Percentiles rank a stretch among this genome's conserved stretches.
These are phyloP conservation scores for Jackrogersella multiformis DNA, from an alignment of 495 filamentous ascomycete genomes.

Conservation along the genomic window DNA sequence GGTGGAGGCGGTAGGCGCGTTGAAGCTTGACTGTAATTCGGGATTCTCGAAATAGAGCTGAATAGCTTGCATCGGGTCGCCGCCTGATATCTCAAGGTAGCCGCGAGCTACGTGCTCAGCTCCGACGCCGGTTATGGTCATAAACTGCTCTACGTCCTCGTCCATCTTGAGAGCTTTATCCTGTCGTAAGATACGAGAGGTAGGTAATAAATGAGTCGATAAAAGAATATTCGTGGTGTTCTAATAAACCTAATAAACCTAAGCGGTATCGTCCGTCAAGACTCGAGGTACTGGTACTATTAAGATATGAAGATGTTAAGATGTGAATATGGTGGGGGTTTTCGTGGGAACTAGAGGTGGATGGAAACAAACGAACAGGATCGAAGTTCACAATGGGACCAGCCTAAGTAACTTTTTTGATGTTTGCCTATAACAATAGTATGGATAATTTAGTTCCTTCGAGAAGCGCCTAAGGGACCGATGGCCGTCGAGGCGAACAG, in stretches of 20 bases:
- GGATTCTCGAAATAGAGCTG: slow-evolving; percentile 88
- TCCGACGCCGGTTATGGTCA: slow-evolving; percentile 70
- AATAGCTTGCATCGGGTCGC: slow-evolving; percentile 83
- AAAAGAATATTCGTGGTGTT: neutral
- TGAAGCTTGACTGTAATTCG: slow-evolving; percentile 64
- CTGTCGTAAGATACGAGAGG: neutral
- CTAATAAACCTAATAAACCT: neutral
- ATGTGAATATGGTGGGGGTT: too few species aligned
- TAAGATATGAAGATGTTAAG: neutral
- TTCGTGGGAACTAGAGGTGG: neutral
- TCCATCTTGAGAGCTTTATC: slow-evolving; percentile 67
- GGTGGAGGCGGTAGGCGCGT: slow-evolving; percentile 50
- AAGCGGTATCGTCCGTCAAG: neutral
- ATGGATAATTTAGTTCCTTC: neutral
- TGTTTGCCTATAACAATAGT: neutral
- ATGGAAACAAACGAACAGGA: slow-evolving; percentile 1
- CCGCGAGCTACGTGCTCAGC: slow-evolving; percentile 70
- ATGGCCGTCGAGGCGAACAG: neutral
- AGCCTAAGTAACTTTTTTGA: neutral
- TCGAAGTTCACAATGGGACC: slow-evolving; percentile 1
- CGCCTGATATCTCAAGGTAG: slow-evolving; percentile 84
- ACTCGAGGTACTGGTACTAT: too few species aligned
- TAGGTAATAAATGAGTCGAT: neutral
- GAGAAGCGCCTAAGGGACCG: neutral
- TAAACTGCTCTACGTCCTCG: slow-evolving; percentile 66